phyloP scores from a whole-genome alignment of 2,329 filamentous ascomycete genomes.

The Fonsecaea pedrosoi region DNA sequence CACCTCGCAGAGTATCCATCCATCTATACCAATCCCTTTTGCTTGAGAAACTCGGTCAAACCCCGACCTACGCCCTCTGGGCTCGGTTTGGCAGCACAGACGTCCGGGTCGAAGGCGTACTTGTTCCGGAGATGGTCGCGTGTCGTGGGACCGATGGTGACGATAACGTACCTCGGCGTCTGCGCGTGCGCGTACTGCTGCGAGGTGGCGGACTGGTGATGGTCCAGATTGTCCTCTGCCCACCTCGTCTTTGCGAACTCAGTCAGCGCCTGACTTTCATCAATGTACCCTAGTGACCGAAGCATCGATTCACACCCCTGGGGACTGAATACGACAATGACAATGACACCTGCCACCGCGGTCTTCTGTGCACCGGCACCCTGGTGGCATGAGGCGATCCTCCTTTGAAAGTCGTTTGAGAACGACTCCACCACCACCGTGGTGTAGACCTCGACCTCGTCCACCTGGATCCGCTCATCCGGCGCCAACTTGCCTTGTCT shows the following conservation, averaged over 20 bases:
- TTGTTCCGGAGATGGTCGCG: constrained; percentile 68
- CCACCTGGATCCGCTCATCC: constrained; percentile 66
- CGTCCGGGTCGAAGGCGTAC: constrained; percentile 55
- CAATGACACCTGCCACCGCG: constrained; percentile 36
- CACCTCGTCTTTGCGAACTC: constrained; percentile 36
- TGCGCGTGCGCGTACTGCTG: constrained; percentile 26
- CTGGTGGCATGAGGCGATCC: constrained; percentile 55
- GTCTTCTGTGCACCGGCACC: background rate
- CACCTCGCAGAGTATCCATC: no score
- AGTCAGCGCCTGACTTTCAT: constrained; percentile 48
- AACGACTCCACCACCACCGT: constrained; percentile 85
- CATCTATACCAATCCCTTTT: constrained; percentile 20
- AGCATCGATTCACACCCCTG: constrained; percentile 68
- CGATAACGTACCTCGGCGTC: constrained; percentile 64
- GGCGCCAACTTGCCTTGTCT: constrained; percentile 50
- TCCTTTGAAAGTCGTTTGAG: constrained; percentile 65
- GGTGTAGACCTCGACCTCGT: constrained; percentile 84
- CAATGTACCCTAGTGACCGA: constrained; percentile 57
- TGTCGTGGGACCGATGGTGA: constrained; percentile 94
- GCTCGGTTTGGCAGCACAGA: constrained; percentile 80
- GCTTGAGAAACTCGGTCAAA: constrained; percentile 61
- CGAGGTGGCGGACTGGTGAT: background rate
- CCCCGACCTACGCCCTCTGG: constrained; percentile 77
- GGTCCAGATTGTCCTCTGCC: constrained; percentile 25
- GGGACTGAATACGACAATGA: constrained; percentile 63